phyloP scores from a whole-genome alignment of 2,329 filamentous ascomycete genomes.

The Phymatotrichopsis omnivora region DNA sequence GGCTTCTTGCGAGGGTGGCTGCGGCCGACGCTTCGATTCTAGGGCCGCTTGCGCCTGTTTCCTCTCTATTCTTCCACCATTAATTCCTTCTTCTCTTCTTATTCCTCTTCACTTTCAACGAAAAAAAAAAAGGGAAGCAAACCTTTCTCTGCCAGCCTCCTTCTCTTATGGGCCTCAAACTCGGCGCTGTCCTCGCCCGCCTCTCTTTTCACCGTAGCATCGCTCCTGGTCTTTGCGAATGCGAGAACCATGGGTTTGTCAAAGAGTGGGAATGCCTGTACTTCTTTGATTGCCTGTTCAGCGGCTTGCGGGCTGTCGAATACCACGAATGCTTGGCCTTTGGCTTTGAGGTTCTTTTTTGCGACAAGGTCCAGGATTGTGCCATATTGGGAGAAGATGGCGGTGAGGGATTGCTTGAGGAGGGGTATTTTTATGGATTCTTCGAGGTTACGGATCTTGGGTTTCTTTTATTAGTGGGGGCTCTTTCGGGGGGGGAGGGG shows the following conservation, averaged over 20 bases:
- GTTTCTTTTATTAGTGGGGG: slow-evolving; percentile 7
- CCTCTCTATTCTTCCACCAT: slow-evolving; percentile 42
- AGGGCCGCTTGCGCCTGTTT: slow-evolving; percentile 76
- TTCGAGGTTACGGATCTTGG: slow-evolving; percentile 64
- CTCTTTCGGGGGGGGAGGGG: not conserved
- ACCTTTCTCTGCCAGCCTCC: slow-evolving; percentile 85
- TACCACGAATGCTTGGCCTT: slow-evolving; percentile 91
- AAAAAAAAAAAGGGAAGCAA: slow-evolving; percentile 28
- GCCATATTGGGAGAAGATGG: slow-evolving; percentile 83
- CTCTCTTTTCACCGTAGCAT: slow-evolving; percentile 68
- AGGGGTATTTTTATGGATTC: slow-evolving; percentile 77
- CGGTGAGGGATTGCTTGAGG: slow-evolving; percentile 60
- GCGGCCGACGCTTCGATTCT: slow-evolving; percentile 61
- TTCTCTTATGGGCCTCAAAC: slow-evolving; percentile 75
- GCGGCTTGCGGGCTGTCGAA: slow-evolving; percentile 77
- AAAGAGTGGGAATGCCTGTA: slow-evolving; percentile 87
- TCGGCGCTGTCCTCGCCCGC: slow-evolving; percentile 58
- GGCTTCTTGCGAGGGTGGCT: slow-evolving; percentile 40
- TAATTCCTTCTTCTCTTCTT: not conserved
- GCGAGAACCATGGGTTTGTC: slow-evolving; percentile 81
- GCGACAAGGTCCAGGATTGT: slow-evolving; percentile 73
- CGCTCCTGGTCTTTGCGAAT: slow-evolving; percentile 71
- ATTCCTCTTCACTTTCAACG: not conserved
- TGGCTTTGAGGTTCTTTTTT: slow-evolving; percentile 82
- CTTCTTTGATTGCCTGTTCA: slow-evolving; percentile 68